Evolutionary conservation across 2,329 filamentous ascomycete species (phyloP), one percentile per base, ranked within the genome.

Genomic region (Penicillium sp.): DNA sequence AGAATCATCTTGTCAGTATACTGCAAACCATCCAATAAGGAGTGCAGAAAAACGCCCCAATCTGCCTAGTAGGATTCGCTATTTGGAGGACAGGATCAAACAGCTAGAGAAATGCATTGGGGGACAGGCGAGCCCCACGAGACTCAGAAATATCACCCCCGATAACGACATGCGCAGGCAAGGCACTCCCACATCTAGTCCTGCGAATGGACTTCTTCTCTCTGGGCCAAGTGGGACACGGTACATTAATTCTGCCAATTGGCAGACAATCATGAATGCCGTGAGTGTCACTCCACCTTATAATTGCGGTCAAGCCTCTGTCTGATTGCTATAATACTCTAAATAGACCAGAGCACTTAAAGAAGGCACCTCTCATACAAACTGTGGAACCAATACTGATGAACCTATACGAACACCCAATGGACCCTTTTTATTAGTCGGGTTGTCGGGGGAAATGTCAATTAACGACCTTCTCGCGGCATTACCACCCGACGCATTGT

Each of bases 391-490:
- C 66, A 64, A 62, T 31, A 15, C 14, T 55, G 58, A 46, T 27
- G 49, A 58, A 22, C 52, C 58, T 51, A 33, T 54, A 43, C 52
- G 58, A 15, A 57, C 61, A 15, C 63, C 37, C 55, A 55, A 7
- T 53, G 60, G 22, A 49, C 49, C 7, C 45, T 59, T 22, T 44
- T 55, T n/a, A n/a, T 53, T 37, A 56, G 53, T 11, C 54, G 60
- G 18, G 51, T 58, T 27, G 20, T 27, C 27, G 25, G 25, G 42
- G 8, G 6, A n/a, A 0, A 25, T n/a, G 22, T n/a, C 15, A 12
- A 35, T 47, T 6, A 8, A 22, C 20, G 64, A 69, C n/a, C 55
- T 69, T 6, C 56, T 71, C 14, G 59, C 55, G 15, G 61, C 58
- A 22, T 37, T 71, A 8, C 69, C 69, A 2, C 42, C 57, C 62